Conservation (phyloP, 345 rosid genomes). For the Salix koriyanagi region DNA sequence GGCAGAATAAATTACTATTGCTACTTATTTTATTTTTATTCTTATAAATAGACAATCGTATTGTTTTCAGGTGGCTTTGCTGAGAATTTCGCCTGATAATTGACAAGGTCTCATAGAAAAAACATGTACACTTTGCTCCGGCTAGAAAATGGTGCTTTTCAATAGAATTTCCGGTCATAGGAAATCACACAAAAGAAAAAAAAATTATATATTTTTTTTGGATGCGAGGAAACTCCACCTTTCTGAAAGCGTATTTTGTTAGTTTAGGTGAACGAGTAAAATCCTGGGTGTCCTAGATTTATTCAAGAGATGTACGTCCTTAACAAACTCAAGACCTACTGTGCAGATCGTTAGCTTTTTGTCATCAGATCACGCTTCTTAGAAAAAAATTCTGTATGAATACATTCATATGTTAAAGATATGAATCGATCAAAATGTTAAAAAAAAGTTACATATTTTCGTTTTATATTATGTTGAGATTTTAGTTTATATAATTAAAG, state of each 20-base stretch:
- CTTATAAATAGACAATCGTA: not conserved
- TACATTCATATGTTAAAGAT: no score
- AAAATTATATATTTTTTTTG: no score
- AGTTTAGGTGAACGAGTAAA: accelerated
- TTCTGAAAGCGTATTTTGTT: accelerated
- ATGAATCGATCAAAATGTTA: no score
- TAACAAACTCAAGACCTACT: no score
- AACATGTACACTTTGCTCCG: not conserved
- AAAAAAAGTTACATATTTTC: no score
- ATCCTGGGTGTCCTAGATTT: no score
- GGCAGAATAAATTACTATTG: not conserved
- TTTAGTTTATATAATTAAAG: no score
- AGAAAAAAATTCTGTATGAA: no score
- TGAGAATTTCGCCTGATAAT: not conserved
- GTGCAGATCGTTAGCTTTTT: accelerated
- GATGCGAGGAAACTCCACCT: no score
- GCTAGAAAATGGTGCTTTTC: not conserved
- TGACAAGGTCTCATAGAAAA: not conserved
- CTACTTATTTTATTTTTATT: not conserved
- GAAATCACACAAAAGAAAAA: no score
- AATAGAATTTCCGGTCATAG: not conserved
- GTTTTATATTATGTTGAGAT: no score
- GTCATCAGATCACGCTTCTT: accelerated
- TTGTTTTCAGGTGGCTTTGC: not conserved
- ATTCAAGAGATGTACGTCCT: no score